Base-by-base conservation (phyloP, 116 monocot species). In the Thalassia testudinum region DNA sequence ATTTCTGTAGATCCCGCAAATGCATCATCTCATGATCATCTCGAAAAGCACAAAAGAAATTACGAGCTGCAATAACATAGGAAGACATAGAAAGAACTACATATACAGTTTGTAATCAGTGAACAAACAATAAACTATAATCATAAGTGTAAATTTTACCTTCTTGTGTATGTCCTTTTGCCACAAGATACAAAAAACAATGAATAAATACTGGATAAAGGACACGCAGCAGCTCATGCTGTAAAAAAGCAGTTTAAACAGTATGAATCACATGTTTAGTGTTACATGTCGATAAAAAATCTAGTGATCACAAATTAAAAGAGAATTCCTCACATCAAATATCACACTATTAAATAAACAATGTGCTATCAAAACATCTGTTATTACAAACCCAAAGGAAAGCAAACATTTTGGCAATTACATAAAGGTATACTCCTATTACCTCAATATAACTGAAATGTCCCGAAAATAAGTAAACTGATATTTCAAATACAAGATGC, bases 21-120 rank as follows among this genome's bases (percentile, higher is more conserved):
- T 99, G 77, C 90, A 83, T 77, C 60, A 90, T 54, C 37, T 99
- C 99, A 79, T 99, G 99, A 68, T 99, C 99, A 58, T 83, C 83
- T 7, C 86, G 77, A 37, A 99, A 99, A 24, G 68, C 73, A 42
- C 66, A 65, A 55, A 99, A 90, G 71, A 99, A 99, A 59, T 60
- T 72, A 42, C 99, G 72, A 64, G 99, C 90, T 99, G 69, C 16
- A 51, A 43, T 52, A 62, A 37, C 20, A 50, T 30, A 64, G 30
- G 16, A 13, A 52, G 43, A 30, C 11, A 26, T 20, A 52, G 13
- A 61, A 50, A 50, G 50, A 2, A 0, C 18, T 2, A 49, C 6
- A 21, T 21, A 14, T 23, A 45, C 13, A 45, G 3, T 5, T 3
- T 34, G 30, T 5, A 10, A 5, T 34, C 30, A 34, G 10, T 10